These are phyloP conservation scores for Colletotrichum truncatum DNA, from an alignment of 2,329 filamentous ascomycete species.

Conservation along the genomic window DNA sequence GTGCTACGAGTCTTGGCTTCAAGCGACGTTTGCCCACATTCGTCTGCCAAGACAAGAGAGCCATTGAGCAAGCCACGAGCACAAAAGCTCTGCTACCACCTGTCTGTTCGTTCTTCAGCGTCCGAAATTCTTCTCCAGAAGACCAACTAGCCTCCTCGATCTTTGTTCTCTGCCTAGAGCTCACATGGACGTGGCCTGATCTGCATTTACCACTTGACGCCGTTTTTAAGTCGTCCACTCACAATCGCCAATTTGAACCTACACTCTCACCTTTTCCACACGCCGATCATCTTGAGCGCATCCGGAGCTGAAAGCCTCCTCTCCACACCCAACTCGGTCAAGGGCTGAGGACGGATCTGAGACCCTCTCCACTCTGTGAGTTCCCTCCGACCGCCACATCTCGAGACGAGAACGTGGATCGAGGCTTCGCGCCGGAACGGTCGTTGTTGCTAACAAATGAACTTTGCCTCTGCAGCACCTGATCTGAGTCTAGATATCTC, in stretches of 20 bases:
- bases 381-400: conserved; percentile 24
- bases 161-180: background rate
- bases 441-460: conserved; percentile 18
- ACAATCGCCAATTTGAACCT: background rate
- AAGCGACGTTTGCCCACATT: conserved; percentile 6
- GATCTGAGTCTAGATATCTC: background rate
- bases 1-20: conserved; percentile 9
- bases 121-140: background rate
- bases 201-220: conserved; percentile 11
- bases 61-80: conserved; percentile 1
- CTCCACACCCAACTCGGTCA: conserved; percentile 8
- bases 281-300: conserved; percentile 21
- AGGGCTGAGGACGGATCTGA: conserved; percentile 24
- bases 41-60: conserved; percentile 14
- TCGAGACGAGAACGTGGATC: conserved; percentile 27
- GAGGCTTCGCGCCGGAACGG: conserved; percentile 19
- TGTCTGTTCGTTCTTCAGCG: conserved; percentile 3
- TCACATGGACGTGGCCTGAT: conserved; percentile 21
- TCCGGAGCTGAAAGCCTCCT: conserved; percentile 11
- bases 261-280: background rate
- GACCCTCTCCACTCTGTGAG: conserved; percentile 25
- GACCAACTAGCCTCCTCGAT: background rate
- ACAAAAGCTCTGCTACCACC: conserved; percentile 20
- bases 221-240: conserved; percentile 5
- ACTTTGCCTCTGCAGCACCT: background rate